Evolutionary conservation across 768 basidiomycete genomes (phyloP).

Genomic region (Mycena albidolilacea): DNA sequence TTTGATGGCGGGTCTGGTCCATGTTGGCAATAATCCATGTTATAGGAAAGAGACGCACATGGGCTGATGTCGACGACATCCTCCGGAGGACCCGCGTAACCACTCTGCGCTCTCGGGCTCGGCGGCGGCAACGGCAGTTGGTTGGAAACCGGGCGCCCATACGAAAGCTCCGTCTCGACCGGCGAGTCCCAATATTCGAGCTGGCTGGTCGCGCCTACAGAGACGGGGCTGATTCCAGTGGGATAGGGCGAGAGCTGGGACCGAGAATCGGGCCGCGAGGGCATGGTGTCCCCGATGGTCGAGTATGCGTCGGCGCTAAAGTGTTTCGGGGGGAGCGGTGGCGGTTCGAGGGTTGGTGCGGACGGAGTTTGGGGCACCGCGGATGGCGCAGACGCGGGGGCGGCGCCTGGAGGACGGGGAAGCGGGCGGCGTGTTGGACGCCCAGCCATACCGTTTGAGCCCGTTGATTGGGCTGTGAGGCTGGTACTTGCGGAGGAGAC

Average conservation of each 20-base stretch:
- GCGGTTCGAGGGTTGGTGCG: neutral
- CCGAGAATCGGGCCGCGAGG: neutral
- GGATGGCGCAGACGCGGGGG: conserved; percentile 5
- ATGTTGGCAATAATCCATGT: neutral
- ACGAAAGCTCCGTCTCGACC: conserved; percentile 28
- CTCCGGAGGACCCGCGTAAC: conserved; percentile 5
- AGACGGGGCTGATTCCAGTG: conserved; percentile 22
- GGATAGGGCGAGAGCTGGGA: conserved; percentile 12
- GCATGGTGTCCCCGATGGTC: conserved; percentile 2
- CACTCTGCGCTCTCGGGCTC: conserved; percentile 18
- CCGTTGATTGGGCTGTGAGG: neutral
- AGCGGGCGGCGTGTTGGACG: conserved; percentile 22
- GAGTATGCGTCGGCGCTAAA: conserved; percentile 8
- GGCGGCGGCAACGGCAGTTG: conserved; percentile 7
- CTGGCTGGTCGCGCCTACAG: conserved; percentile 27
- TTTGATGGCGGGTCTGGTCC: conserved; percentile 13
- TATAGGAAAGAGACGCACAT: conserved; percentile 13
- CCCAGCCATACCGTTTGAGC: neutral
- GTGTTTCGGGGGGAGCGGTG: conserved; percentile 21
- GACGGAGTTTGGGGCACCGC: neutral
- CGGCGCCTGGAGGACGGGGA: conserved; percentile 30
- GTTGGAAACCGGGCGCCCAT: conserved; percentile 22
- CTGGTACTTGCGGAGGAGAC: neutral
- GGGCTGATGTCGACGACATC: conserved; percentile 14
- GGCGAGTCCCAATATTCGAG: conserved; percentile 40